Conservation (phyloP, 2,329 filamentous ascomycete species). For the Neofusicoccum sp. region DNA sequence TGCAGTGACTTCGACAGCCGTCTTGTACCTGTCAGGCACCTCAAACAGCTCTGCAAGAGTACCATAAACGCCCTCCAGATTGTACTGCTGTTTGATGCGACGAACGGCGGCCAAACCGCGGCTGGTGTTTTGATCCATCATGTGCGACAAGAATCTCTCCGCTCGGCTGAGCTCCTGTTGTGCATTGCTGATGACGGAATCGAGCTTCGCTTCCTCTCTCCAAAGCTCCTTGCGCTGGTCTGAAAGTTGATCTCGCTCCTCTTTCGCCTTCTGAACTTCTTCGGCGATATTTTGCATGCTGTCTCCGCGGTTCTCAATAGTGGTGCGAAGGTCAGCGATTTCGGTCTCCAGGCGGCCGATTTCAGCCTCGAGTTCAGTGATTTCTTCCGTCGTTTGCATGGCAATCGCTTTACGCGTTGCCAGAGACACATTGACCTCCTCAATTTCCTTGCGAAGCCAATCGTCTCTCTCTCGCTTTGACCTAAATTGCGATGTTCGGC, state of each 20-base stretch:
- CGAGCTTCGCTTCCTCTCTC: slow-evolving; percentile 84
- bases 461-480: slow-evolving; percentile 86
- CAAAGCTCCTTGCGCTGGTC: slow-evolving; percentile 87
- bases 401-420: slow-evolving; percentile 80
- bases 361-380: slow-evolving; percentile 65
- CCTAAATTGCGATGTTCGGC: slow-evolving; percentile 79
- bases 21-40: slow-evolving; percentile 78
- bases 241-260: slow-evolving; percentile 72
- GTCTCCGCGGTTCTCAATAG: slow-evolving; percentile 75
- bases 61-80: slow-evolving; percentile 84
- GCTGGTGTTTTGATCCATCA: slow-evolving; percentile 87
- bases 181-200: slow-evolving; percentile 72
- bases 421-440: slow-evolving; percentile 73
- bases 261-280: slow-evolving; percentile 72
- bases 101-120: slow-evolving; percentile 84
- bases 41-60: slow-evolving; percentile 91
- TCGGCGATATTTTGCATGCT: slow-evolving; percentile 71
- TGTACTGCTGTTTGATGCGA: slow-evolving; percentile 73
- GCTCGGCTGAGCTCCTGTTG: slow-evolving; percentile 74
- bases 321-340: slow-evolving; percentile 66
- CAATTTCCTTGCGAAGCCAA: slow-evolving; percentile 76
- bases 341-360: slow-evolving; percentile 73
- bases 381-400: slow-evolving; percentile 81
- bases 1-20: slow-evolving; percentile 89
- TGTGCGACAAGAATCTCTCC: slow-evolving; percentile 73